Conservation (phyloP, 768 basidiomycete genomes). For the Tephrocybe sp. region DNA sequence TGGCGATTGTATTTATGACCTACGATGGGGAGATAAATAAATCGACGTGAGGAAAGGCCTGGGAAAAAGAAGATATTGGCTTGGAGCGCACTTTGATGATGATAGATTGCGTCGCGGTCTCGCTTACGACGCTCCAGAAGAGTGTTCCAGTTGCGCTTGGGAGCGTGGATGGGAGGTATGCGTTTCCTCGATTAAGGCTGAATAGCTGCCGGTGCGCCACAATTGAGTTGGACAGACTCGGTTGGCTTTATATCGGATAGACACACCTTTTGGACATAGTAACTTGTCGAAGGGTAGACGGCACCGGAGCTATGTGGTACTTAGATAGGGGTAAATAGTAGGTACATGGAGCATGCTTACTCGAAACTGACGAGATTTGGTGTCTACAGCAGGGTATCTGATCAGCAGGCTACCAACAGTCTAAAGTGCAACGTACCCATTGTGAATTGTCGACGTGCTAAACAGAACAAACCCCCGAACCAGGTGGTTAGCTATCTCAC, state of each 20-base stretch:
- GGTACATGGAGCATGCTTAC: conserved; percentile 27
- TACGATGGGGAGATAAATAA: conserved; percentile 24
- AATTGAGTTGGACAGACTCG: conserved; percentile 3
- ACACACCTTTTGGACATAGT: conserved; percentile 54
- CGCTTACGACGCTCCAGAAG: conserved; percentile 59
- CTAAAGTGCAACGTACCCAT: conserved; percentile 36
- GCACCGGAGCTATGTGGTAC: conserved; percentile 34
- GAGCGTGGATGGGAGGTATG: conserved; percentile 61
- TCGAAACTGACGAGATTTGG: conserved; percentile 58
- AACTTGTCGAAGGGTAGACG: conserved; percentile 54
- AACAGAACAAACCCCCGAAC: no score
- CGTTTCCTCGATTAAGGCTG: conserved; percentile 57
- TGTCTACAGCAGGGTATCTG: conserved; percentile 26
- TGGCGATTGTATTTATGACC: conserved; percentile 50
- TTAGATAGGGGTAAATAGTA: not conserved
- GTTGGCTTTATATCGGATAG: not conserved
- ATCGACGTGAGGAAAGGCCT: no score
- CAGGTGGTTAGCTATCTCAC: conserved; percentile 9
- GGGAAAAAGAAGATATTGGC: not conserved
- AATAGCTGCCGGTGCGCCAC: conserved; percentile 45
- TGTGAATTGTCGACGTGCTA: conserved; percentile 47
- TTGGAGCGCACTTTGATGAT: conserved; percentile 51
- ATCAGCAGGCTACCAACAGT: not conserved
- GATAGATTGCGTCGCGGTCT: conserved; percentile 34
- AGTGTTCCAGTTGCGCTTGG: conserved; percentile 45